Evolutionary conservation across 202 grass and related monocot genomes (phyloP), one percentile per base, ranked within the genome.

Genomic region (Bolboschoenoplectus hybrid): DNA sequence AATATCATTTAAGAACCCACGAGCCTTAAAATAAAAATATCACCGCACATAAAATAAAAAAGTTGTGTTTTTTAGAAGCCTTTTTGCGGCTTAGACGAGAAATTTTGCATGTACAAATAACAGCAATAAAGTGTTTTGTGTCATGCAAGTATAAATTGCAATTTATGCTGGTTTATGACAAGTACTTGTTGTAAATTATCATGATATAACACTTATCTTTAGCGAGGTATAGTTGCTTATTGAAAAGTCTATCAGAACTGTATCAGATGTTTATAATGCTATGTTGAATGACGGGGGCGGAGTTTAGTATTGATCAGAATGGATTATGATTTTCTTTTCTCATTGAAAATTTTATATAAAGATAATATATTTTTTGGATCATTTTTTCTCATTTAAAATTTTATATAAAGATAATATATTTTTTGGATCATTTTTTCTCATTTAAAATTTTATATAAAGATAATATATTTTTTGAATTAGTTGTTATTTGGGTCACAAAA

Each of bases 11-110:
- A 63, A 9, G 69, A 53, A 36, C 32, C 58, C 47, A 66, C 5
- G 50, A 50, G 14, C n/a, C 1, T 63, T 36, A n/a, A 35, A 80
- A 83, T 66, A 68, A 50, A 83, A 68, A 35, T 49, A 68, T 35
- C 11, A n/a, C 14, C 13, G 41, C 19, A 32, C 47, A 5, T 52
- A 50, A 19, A 45, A 26, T 26, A 26, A 26, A 2, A 3, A 72
- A 72, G 35, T 5, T 74, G 17, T 49, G 43, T 9, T 20, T 74
- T 26, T 10, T 7, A 20, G 8, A 74, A 74, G 43, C 7, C 38
- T 44, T 49, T 74, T 32, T 7, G n/a, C 3, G 0, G 70, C 1
- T 74, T 50, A 50, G 43, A 32, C 32, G 44, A 74, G 66, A 74
- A 74, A 51, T 26, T 2, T 26, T 49, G 44, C n/a, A 49, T 50